Base-by-base conservation (phyloP, 2,329 filamentous ascomycete species). In the Colletotrichum liaoningense region DNA sequence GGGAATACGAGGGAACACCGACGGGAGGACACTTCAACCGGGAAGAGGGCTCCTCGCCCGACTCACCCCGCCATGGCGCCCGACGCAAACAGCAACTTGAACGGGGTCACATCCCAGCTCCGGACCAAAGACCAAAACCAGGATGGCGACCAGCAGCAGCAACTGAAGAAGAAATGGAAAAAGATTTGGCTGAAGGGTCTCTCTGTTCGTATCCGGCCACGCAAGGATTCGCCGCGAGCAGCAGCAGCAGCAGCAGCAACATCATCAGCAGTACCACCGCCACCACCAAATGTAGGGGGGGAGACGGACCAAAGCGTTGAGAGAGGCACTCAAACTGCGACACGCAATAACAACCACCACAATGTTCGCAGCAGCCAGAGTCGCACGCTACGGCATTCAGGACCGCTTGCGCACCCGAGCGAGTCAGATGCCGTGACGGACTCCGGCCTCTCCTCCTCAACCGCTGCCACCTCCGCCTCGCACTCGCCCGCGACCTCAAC, bases 181-280 rank as follows among this genome's bases (percentile, higher is more conserved):
- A 70, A 49, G 46, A 64, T 62, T 8, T 73, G 70, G 70, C 55
- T 73, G 2, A 59, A 42, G 38, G 55, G 70, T 4, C n/a, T 73
- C 12, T 73, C 70, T 16, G 70, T 73, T 56, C 70, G 70, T 19
- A 73, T 73, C 19, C 70, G 70, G n/a, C 35, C 70, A 33, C 70
- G 67, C 26, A 70, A 73, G 28, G 67, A 64, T 5, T 49, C 46
- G 46, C 59, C 46, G 60, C 55, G n/a, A 55, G 26, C 66, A 28
- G 22, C 42, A 46, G 22, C 42, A 46, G 22, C 1, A 22, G 22
- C 22, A 22, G 19, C 6, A 9, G 14, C 22, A 5, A n/a, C 19
- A 14, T 1, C 38, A 42, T 57, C 4, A 55, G 24, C n/a, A 42
- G 14, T 14, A 42, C 38, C 35, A 42, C 35, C 14, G 0, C 38